A percentile compares a stretch with the other conserved stretches of the same genome.
Conservation (phyloP, 2,329 filamentous ascomycete genomes). For the Dothistroma septosporum region DNA sequence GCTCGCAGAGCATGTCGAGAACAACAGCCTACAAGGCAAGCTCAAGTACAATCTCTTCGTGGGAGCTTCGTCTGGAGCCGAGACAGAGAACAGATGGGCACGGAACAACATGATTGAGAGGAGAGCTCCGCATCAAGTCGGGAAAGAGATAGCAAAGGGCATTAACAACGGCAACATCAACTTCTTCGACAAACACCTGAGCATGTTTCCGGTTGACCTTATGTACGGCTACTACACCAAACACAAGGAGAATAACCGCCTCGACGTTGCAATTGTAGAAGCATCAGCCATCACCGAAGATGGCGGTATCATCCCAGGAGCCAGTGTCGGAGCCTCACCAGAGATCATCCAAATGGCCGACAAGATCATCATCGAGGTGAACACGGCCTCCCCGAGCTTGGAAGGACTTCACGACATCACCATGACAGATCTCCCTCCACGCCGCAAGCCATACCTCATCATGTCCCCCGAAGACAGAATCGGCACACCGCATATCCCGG, state of each 20-base stretch:
- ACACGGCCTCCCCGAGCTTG: constrained; percentile 78
- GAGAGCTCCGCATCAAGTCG: constrained; percentile 79
- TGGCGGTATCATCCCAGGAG: constrained; percentile 82
- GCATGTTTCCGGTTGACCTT: constrained; percentile 84
- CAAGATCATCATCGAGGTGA: constrained; percentile 91
- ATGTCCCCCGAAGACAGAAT: constrained; percentile 84
- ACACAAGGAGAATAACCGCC: constrained; percentile 65
- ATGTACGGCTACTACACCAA: constrained; percentile 76
- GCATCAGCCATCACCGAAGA: constrained; percentile 83
- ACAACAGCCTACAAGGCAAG: constrained; percentile 78
- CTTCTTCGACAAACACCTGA: constrained; percentile 91
- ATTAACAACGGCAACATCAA: constrained; percentile 86
- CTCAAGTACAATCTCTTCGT: constrained; percentile 84
- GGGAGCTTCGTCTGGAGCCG: constrained; percentile 81
- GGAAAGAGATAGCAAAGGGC: constrained; percentile 83
- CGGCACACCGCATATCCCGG: constrained; percentile 73
- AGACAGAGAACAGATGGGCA: constrained; percentile 93
- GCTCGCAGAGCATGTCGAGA: constrained; percentile 82
- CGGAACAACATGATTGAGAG: constrained; percentile 83
- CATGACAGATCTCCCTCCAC: constrained; percentile 77
- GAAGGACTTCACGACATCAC: constrained; percentile 89
- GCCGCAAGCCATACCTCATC: constrained; percentile 74
- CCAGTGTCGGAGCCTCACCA: constrained; percentile 69
- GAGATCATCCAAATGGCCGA: constrained; percentile 88
- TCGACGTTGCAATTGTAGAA: constrained; percentile 78